These are phyloP conservation scores for Globisporangium viniferum DNA, from an alignment of 352 stramenopile genomes.

Conservation along the genomic window DNA sequence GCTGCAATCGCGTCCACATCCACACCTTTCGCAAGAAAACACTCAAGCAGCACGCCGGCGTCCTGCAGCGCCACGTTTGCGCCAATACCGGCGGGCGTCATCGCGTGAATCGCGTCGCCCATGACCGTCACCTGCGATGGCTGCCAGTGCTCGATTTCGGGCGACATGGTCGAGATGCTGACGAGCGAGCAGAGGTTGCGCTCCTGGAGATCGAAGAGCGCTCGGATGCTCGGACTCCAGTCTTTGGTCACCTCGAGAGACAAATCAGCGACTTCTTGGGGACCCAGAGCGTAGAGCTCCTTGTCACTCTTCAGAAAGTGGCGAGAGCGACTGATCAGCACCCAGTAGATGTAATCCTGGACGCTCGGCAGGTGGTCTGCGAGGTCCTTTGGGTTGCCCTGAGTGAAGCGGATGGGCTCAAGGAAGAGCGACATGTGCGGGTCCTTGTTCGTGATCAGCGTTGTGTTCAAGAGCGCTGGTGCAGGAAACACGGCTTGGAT, in stretches of 20 bases:
- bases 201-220: slow-evolving; percentile 8
- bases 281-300: neutral
- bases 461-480: neutral
- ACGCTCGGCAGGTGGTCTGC: neutral
- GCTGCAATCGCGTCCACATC: neutral
- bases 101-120: slow-evolving; percentile 14
- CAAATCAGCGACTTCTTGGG: neutral
- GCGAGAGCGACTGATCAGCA: slow-evolving; percentile 6
- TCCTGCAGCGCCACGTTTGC: slow-evolving; percentile 14
- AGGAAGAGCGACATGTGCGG: slow-evolving; percentile 13
- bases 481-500: neutral
- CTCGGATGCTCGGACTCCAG: slow-evolving; percentile 11
- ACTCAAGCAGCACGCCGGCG: slow-evolving; percentile 2
- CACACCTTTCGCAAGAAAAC: slow-evolving; percentile 1
- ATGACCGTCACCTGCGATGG: slow-evolving; percentile 5
- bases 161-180: slow-evolving; percentile 11
- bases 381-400: slow-evolving; percentile 4
- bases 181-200: neutral
- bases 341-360: slow-evolving; percentile 16
- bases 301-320: neutral
- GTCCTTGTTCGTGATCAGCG: slow-evolving; percentile 2
- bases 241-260: neutral
- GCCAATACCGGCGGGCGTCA: slow-evolving; percentile 9
- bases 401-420: slow-evolving; percentile 15
- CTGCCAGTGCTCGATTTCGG: slow-evolving; percentile 5